A percentile compares a stretch with the other conserved stretches of the same genome.
These are phyloP conservation scores for Citrullus mucosospermus DNA, from an alignment of 306 rosid genomes.

Conservation along the genomic window DNA sequence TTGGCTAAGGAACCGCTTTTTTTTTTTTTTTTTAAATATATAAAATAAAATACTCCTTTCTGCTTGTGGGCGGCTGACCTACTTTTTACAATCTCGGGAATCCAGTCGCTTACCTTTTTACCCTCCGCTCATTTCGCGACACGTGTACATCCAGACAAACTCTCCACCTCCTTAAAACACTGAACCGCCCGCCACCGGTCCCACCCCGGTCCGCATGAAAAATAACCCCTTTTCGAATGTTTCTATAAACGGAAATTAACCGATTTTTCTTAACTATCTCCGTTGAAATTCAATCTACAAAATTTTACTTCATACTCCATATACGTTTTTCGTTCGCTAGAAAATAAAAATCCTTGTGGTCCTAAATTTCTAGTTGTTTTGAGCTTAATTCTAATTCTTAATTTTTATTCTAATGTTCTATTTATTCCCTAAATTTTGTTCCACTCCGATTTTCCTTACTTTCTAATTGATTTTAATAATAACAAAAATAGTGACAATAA, in stretches of 20 bases:
- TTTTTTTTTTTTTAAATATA: not conserved
- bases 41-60: not conserved
- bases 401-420: too few species aligned
- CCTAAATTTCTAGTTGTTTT: too few species aligned
- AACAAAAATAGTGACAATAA: too few species aligned
- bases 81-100: constrained; percentile 29
- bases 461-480: too few species aligned
- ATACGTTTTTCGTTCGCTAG: too few species aligned
- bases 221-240: not conserved
- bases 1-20: constrained; percentile 27
- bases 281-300: too few species aligned
- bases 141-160: constrained; percentile 22
- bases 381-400: too few species aligned
- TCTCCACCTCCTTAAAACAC: not conserved
- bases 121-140: not conserved
- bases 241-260: not conserved
- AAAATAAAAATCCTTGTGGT: too few species aligned
- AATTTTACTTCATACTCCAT: too few species aligned
- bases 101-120: constrained; percentile 29
- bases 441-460: too few species aligned
- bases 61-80: constrained; percentile 68
- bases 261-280: not conserved
- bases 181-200: constrained; percentile 24
- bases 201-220: constrained; percentile 14
- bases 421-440: too few species aligned